Percentiles rank a stretch among this genome's conserved stretches.
Evolutionary conservation across 176 grass and related monocot genomes (phyloP).

Genomic region (Eragrostis nindensis): DNA sequence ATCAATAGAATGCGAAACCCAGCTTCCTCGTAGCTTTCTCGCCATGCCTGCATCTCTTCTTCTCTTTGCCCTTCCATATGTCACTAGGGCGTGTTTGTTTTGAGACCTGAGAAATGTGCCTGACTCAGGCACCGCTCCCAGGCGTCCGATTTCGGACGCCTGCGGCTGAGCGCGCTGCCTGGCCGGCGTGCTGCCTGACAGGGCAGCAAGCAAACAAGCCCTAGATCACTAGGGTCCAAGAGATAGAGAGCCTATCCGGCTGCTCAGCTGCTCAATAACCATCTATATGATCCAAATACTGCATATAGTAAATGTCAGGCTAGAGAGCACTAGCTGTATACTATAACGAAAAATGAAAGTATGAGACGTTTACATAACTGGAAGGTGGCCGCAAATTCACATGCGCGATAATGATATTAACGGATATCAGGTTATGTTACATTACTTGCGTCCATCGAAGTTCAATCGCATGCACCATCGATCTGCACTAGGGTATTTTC

Average conservation of each 20-base stretch:
- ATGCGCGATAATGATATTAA: not conserved
- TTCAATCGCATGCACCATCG: conserved; percentile 10
- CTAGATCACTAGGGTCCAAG: not conserved
- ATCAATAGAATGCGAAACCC: conserved; percentile 1
- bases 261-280: not conserved
- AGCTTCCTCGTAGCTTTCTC: conserved; percentile 6
- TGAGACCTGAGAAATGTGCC: too few species aligned
- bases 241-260: not conserved
- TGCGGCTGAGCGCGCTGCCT: too few species aligned
- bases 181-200: too few species aligned
- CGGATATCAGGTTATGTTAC: not conserved
- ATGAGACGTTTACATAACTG: not conserved
- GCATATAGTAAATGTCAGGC: not conserved
- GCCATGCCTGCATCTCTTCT: not conserved
- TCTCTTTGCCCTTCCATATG: conserved; percentile 29
- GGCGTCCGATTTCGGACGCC: too few species aligned
- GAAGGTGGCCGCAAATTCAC: not conserved
- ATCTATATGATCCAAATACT: too few species aligned
- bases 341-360: not conserved
- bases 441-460: not conserved
- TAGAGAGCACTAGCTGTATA: conserved; percentile 1
- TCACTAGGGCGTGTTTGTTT: too few species aligned
- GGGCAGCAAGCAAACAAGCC: too few species aligned
- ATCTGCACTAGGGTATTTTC: conserved; percentile 10
- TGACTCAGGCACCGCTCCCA: too few species aligned